Conservation (phyloP, 1,139 yeast species). For the Pneumocystis carinii region DNA sequence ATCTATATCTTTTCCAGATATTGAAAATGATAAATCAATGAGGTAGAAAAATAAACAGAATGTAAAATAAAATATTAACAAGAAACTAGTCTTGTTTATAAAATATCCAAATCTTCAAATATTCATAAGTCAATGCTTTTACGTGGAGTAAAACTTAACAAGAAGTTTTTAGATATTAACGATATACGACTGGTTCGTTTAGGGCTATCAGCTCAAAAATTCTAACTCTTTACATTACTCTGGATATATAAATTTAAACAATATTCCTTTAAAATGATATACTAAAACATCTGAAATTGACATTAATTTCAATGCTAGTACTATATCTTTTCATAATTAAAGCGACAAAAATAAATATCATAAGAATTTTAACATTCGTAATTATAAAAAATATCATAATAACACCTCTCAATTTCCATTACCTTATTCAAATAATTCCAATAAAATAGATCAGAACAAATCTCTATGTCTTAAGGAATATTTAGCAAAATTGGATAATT, state of each 20-base stretch:
- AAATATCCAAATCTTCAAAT: conserved; percentile 32
- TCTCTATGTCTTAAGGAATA: background rate
- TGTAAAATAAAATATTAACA: background rate
- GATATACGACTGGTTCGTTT: background rate
- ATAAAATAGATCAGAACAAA: background rate
- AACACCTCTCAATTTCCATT: background rate
- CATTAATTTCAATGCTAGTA: background rate
- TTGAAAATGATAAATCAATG: conserved; percentile 33
- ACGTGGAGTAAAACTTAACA: conserved; percentile 35
- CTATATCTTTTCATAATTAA: background rate
- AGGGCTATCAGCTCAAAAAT: background rate
- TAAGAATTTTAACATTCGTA: background rate
- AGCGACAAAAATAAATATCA: background rate
- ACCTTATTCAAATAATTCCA: background rate
- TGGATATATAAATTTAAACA: background rate
- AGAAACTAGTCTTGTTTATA: conserved; percentile 44
- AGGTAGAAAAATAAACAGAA: background rate
- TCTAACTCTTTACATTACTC: background rate
- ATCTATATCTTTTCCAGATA: conserved; percentile 29
- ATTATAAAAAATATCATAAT: background rate
- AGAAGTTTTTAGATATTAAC: background rate
- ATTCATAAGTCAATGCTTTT: conserved; percentile 61
- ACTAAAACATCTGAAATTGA: background rate
- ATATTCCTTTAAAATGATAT: background rate
- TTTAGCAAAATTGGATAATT: background rate